Evolutionary conservation across 106 monocot species (phyloP).

Genomic region (Acorus calamus): DNA sequence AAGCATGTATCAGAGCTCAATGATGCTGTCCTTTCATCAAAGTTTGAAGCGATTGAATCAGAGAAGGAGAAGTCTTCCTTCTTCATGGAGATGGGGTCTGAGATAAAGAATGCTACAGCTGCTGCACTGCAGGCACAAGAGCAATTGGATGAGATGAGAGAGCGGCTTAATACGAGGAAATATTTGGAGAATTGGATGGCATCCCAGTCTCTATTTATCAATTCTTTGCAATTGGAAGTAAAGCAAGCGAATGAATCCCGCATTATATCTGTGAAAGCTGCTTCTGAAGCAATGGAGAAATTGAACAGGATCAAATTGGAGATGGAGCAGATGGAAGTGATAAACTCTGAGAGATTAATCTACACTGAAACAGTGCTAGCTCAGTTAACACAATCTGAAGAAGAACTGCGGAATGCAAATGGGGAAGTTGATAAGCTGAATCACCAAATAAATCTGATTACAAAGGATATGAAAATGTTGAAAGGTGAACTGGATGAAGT

Average conservation of each 20-base stretch:
- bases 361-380: background rate
- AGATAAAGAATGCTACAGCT: conserved; percentile 5
- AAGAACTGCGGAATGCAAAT: conserved; percentile 13
- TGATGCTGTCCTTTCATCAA: conserved; percentile 5
- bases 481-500: conserved; percentile 5
- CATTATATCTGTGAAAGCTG: background rate
- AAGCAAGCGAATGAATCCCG: conserved; percentile 17
- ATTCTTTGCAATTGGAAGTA: conserved; percentile 25
- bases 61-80: conserved; percentile 12
- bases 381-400: conserved; percentile 6
- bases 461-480: conserved; percentile 6
- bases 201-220: conserved; percentile 10
- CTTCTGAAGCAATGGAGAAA: conserved; percentile 1
- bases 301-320: conserved; percentile 6
- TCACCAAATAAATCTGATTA: conserved; percentile 7
- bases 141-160: conserved; percentile 8
- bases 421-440: conserved; percentile 8
- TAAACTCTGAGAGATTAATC: background rate
- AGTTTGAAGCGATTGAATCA: conserved; percentile 8
- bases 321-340: conserved; percentile 4
- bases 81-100: conserved; percentile 9
- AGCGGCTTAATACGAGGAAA: conserved; percentile 3
- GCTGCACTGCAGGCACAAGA: conserved; percentile 9
- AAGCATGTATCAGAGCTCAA: conserved; percentile 2
- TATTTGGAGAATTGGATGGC: conserved; percentile 10